Evolutionary conservation across 768 basidiomycete species (phyloP).

Genomic region (Pilatotrama ljubarskyi): DNA sequence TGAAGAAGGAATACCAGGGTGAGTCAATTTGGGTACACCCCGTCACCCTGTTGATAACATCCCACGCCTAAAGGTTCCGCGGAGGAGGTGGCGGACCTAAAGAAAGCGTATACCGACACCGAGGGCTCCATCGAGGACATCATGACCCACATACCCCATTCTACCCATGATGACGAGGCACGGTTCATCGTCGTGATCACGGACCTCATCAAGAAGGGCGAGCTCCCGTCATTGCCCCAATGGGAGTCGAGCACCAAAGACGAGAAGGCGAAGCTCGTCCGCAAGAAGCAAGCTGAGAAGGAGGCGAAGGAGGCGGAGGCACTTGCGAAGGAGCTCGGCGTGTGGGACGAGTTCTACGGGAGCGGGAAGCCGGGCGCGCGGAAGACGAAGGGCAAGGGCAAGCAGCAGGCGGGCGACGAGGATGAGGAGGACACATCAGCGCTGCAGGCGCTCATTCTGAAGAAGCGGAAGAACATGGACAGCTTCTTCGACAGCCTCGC

Average conservation of each 20-base stretch:
- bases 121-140: conserved; percentile 79
- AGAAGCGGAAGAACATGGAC: conserved; percentile 68
- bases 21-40: no score
- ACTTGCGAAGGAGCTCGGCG: conserved; percentile 82
- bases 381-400: conserved; percentile 51
- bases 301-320: conserved; percentile 86
- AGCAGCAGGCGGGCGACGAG: conserved; percentile 35
- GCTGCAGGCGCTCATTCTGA: conserved; percentile 80
- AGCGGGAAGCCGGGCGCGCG: conserved; percentile 65
- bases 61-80: conserved; percentile 58
- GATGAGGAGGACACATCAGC: conserved; percentile 65
- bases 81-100: conserved; percentile 83
- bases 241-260: conserved; percentile 81
- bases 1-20: conserved; percentile 96
- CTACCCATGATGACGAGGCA: conserved; percentile 78
- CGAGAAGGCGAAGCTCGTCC: conserved; percentile 71
- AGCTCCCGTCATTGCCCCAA: conserved; percentile 51
- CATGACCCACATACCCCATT: conserved; percentile 85
- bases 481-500: conserved; percentile 76
- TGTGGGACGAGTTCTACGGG: conserved; percentile 94
- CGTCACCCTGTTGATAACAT: no score
- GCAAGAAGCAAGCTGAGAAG: conserved; percentile 71
- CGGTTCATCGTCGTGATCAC: conserved; percentile 77
- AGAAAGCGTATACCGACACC: conserved; percentile 67
- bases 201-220: conserved; percentile 59